These are phyloP conservation scores for Bimuria novae-zelandiae DNA, from an alignment of 2,329 filamentous ascomycete species.

Conservation along the genomic window DNA sequence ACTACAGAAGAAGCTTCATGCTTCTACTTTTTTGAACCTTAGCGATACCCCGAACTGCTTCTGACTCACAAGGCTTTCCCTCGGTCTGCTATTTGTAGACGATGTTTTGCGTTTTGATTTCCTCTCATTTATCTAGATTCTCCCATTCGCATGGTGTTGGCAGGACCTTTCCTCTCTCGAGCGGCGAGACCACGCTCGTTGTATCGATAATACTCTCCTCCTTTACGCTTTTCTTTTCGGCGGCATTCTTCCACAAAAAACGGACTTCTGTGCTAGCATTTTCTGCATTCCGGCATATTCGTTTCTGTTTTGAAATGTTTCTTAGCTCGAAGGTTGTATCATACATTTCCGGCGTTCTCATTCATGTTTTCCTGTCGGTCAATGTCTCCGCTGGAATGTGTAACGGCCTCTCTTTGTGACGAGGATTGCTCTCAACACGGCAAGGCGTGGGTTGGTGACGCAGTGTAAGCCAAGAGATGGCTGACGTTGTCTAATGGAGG, in stretches of 20 bases:
- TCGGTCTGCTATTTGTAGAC: background rate
- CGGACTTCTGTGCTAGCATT: constrained; percentile 39
- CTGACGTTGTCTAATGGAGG: constrained; percentile 23
- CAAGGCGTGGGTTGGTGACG: constrained; percentile 8
- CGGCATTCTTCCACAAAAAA: constrained; percentile 37
- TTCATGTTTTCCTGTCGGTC: constrained; percentile 14
- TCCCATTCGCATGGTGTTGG: constrained; percentile 41
- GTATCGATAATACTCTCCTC: constrained; percentile 28
- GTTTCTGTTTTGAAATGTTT: constrained; percentile 8
- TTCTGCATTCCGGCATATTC: constrained; percentile 17
- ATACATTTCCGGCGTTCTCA: constrained; percentile 34
- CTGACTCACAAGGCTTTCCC: constrained; percentile 15
- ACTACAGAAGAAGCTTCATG: background rate
- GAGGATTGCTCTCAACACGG: constrained; percentile 6
- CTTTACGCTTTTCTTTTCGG: constrained; percentile 19
- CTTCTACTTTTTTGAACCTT: constrained; percentile 4
- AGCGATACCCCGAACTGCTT: constrained; percentile 45
- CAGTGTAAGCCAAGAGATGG: constrained; percentile 6
- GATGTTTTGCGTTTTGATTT: constrained; percentile 5
- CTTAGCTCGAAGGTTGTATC: constrained; percentile 34
- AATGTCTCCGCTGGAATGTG: constrained; percentile 15
- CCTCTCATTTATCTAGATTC: constrained; percentile 18
- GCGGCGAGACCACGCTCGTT: constrained; percentile 37
- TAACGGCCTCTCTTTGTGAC: constrained; percentile 16
- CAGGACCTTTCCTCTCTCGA: constrained; percentile 23